Evolutionary conservation across 345 rosid species (phyloP).

Genomic region (Ceriops decandra): DNA sequence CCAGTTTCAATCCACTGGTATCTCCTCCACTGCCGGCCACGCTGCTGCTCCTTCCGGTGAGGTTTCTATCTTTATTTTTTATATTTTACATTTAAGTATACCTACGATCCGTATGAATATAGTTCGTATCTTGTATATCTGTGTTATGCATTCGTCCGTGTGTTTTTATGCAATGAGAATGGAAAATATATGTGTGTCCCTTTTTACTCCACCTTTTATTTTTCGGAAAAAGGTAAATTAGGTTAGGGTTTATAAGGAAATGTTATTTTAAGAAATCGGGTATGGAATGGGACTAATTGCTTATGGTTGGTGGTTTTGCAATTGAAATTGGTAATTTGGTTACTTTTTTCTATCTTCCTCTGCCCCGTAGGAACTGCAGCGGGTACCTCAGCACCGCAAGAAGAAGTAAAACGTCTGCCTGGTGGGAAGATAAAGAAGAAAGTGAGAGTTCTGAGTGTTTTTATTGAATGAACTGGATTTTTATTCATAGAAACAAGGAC

Average conservation of each 20-base stretch:
- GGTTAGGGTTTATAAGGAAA: no score
- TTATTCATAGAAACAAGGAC: slow-evolving; percentile 65
- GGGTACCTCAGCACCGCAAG: slow-evolving; percentile 36
- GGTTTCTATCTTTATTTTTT: slow-evolving; percentile 16
- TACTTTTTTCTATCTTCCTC: background rate
- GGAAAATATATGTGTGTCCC: no score
- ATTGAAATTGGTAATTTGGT: background rate
- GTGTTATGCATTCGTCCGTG: background rate
- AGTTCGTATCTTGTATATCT: no score
- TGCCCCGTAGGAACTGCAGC: background rate
- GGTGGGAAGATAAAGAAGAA: slow-evolving; percentile 96
- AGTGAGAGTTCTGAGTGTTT: slow-evolving; percentile 36
- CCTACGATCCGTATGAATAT: no score
- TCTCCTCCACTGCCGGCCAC: slow-evolving; percentile 53
- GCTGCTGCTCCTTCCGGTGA: slow-evolving; percentile 47
- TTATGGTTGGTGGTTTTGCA: background rate
- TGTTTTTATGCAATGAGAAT: background rate
- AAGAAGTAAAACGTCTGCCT: slow-evolving; percentile 89
- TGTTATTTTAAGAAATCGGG: no score
- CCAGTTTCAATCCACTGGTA: slow-evolving; percentile 60
- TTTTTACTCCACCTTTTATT: no score
- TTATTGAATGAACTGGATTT: background rate
- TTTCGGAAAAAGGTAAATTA: no score
- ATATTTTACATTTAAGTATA: no score
- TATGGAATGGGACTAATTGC: background rate